These are phyloP conservation scores for Setaria viridis DNA, from an alignment of 202 grass and related monocot species.

Conservation along the genomic window DNA sequence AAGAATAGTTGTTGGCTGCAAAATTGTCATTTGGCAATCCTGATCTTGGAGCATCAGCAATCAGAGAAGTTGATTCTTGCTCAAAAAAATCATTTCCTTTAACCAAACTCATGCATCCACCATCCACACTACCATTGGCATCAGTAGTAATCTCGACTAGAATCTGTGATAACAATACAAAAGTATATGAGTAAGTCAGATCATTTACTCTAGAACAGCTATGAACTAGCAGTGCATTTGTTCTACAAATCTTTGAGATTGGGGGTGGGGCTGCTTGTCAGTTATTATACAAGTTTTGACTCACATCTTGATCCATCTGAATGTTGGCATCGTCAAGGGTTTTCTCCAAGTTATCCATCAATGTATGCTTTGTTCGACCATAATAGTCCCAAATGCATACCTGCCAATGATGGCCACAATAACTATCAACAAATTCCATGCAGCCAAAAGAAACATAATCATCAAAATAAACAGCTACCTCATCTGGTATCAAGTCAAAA, in stretches of 20 bases:
- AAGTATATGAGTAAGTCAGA: slow-evolving; percentile 2
- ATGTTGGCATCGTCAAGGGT: slow-evolving; percentile 97
- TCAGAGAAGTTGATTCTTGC: slow-evolving; percentile 65
- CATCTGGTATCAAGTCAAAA: slow-evolving; percentile 86
- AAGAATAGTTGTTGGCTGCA: slow-evolving; percentile 67
- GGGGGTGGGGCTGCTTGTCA: slow-evolving; percentile 10
- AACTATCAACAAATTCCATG: slow-evolving; percentile 28
- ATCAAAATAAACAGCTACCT: slow-evolving; percentile 64
- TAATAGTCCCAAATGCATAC: slow-evolving; percentile 96
- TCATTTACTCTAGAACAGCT: slow-evolving; percentile 23
- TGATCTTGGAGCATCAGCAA: slow-evolving; percentile 68
- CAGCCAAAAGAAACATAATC: slow-evolving; percentile 13
- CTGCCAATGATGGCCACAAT: slow-evolving; percentile 55
- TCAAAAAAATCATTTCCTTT: slow-evolving; percentile 81
- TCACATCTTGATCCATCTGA: slow-evolving; percentile 99
- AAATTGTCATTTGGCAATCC: slow-evolving; percentile 72
- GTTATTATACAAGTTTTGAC: slow-evolving; percentile 42
- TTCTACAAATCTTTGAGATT: slow-evolving; percentile 24
- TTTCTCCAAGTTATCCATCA: slow-evolving; percentile 96
- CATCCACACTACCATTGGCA: slow-evolving; percentile 77
- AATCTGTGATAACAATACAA: slow-evolving; percentile 69
- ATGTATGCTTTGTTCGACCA: slow-evolving; percentile 83
- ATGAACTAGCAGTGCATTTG: slow-evolving; percentile 14
- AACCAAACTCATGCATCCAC: slow-evolving; percentile 67
- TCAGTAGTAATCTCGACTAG: slow-evolving; percentile 74